Evolutionary conservation across 1,139 yeast genomes (phyloP), one percentile per base, ranked within the genome.

Genomic region (Pneumocystis oryctolagi): DNA sequence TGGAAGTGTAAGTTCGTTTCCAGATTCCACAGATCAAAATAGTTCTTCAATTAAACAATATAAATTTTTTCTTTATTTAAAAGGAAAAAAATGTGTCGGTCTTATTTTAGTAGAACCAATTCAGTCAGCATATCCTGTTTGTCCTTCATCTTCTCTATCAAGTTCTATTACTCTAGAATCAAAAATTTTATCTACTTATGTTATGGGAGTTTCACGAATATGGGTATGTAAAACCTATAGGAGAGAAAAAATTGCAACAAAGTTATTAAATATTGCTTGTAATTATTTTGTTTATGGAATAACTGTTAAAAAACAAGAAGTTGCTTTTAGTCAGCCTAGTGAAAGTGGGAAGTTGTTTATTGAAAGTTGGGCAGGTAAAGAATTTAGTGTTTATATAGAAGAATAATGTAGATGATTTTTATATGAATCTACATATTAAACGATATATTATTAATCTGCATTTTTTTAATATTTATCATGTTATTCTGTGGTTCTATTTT

Each of bases 291-390:
- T 61, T 16, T 58, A 55, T 35, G 63, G 63, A 16, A 59, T 53
- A 25, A 34, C 30, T 3, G 34, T 61, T 30, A 35, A 60, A 32
- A 35, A 34, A 25, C 53, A 34, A n/a, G 63, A 61, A 55, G 47
- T 61, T n/a, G 63, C 63, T n/a, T 61, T 61, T 60, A 39, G 58
- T 31, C 63, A 61, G 30, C 63, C 63, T n/a, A 61, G 63, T 25
- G 63, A 61, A 58, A 56, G 60, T 34, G 63, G 63, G 16, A 35
- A 37, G 25, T n/a, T 37, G 25, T 57, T 35, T 35, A 39, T 39
- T 20, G 42, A 39, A 14, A 35, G 16, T 14, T 57, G 59, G 59
- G 14, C 47, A 3, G 47, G 59, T 6, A 28, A 20, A 12, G 28
- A 28, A 9, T 47, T 47, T 6, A 47, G 31, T 14, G 55, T 47